phyloP scores from a whole-genome alignment of 345 rosid species.

The Murraya paniculata region DNA sequence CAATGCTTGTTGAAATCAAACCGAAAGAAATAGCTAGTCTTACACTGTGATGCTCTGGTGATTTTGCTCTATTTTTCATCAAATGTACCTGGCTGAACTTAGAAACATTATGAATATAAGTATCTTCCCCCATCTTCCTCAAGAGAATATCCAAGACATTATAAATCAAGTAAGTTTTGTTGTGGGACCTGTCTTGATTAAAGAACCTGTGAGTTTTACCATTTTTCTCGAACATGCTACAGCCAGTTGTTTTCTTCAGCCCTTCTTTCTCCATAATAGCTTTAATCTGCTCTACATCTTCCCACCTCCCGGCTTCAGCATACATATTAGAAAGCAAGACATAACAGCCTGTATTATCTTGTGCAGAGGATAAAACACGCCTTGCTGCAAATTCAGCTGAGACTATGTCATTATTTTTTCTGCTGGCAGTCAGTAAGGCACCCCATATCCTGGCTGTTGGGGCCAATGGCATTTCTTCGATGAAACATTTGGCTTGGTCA shows the following conservation, averaged over 20 bases:
- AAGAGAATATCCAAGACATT: constrained; percentile 44
- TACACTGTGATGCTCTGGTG: constrained; percentile 47
- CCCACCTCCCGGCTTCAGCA: constrained; percentile 73
- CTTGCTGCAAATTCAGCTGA: constrained; percentile 64
- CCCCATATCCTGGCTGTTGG: constrained; percentile 81
- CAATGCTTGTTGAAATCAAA: constrained; percentile 51
- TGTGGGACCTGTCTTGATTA: constrained; percentile 46
- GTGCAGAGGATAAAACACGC: constrained; percentile 38
- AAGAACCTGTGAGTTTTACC: constrained; percentile 42
- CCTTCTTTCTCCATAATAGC: constrained; percentile 53
- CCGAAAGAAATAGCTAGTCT: constrained; percentile 61
- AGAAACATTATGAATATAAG: constrained; percentile 18
- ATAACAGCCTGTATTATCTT: constrained; percentile 75
- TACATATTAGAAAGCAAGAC: constrained; percentile 70
- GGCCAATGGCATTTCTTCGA: constrained; percentile 54
- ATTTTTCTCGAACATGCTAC: constrained; percentile 39
- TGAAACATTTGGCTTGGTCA: constrained; percentile 44
- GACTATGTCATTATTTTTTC: constrained; percentile 43
- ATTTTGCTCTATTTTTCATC: constrained; percentile 29
- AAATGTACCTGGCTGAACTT: constrained; percentile 41
- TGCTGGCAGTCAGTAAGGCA: constrained; percentile 67
- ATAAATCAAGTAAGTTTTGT: constrained; percentile 33
- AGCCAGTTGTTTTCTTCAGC: constrained; percentile 38
- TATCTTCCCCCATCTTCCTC: constrained; percentile 43
- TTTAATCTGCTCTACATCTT: constrained; percentile 55